Evolutionary conservation across 2,329 filamentous ascomycete genomes (phyloP).

Genomic region (Ophiostoma perfectum): DNA sequence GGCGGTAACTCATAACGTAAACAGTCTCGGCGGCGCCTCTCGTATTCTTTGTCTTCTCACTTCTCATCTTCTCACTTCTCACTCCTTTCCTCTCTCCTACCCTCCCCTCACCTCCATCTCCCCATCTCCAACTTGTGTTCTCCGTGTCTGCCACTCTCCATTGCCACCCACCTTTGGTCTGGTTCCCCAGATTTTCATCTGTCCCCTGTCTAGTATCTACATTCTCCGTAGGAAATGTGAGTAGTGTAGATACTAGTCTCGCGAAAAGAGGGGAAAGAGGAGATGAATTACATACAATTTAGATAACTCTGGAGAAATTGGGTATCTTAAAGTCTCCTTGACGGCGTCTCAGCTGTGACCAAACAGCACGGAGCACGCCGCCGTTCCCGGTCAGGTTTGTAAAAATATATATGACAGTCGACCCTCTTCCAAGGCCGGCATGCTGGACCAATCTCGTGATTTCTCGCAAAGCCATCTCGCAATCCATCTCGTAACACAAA

Average conservation of each 20-base stretch:
- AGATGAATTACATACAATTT: slow-evolving; percentile 1
- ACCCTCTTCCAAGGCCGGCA: too few relatives aligned
- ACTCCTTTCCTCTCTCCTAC: background rate
- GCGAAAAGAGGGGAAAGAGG: background rate
- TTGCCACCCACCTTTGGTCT: background rate
- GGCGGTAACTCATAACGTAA: too few relatives aligned
- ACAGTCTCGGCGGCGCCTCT: too few relatives aligned
- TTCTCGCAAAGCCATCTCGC: background rate
- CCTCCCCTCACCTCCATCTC: background rate
- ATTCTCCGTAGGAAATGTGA: background rate
- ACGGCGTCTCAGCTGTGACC: too few relatives aligned
- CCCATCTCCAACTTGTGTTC: background rate
- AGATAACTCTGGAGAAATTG: background rate
- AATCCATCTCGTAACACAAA: background rate
- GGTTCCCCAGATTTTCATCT: background rate
- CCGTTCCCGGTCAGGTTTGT: too few relatives aligned
- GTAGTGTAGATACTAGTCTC: background rate
- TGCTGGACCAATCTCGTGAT: too few relatives aligned
- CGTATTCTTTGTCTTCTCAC: background rate
- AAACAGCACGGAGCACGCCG: background rate
- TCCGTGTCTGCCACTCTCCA: background rate
- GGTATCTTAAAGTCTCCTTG: background rate
- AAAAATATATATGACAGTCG: too few relatives aligned
- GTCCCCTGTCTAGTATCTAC: background rate
- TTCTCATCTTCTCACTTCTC: background rate